These are phyloP conservation scores for Tylopilus sp. DNA, from an alignment of 768 basidiomycete genomes.

Conservation along the genomic window DNA sequence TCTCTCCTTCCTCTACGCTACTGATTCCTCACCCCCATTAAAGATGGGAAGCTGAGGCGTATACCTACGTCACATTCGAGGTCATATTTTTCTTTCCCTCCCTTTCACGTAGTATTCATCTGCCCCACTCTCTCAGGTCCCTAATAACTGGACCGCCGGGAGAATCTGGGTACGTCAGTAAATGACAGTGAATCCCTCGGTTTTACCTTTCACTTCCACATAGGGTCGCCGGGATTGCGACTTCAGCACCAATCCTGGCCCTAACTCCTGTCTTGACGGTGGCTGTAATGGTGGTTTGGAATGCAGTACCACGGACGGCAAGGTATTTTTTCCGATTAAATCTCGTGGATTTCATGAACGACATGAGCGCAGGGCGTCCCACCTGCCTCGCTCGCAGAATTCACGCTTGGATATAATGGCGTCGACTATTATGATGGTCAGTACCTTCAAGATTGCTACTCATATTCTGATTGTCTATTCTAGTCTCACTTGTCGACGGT, in stretches of 20 bases:
- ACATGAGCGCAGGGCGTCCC: constrained; percentile 48
- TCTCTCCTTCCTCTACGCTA: neutral
- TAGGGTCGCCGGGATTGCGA: constrained; percentile 60
- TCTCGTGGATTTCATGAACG: neutral
- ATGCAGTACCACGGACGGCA: constrained; percentile 45
- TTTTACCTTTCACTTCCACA: neutral
- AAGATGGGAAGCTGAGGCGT: constrained; percentile 34
- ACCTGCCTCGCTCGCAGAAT: constrained; percentile 68
- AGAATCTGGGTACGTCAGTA: constrained; percentile 51
- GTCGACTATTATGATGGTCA: constrained; percentile 60
- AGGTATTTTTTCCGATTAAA: constrained; percentile 27
- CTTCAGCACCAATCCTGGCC: constrained; percentile 49
- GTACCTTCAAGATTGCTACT: neutral
- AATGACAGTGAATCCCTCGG: neutral
- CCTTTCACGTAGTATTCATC: neutral
- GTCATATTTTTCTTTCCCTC: constrained; percentile 6
- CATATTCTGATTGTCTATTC: neutral
- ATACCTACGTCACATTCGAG: constrained; percentile 26
- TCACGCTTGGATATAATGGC: constrained; percentile 48
- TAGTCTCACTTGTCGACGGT: constrained; percentile 65
- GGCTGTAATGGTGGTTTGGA: constrained; percentile 68
- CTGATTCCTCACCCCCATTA: neutral
- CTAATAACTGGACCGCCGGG: constrained; percentile 61
- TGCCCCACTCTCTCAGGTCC: constrained; percentile 37
- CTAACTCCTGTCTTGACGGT: constrained; percentile 57